Conservation (phyloP, 108 stramenopile species). For the Pseudonitzschia delicatissima region DNA sequence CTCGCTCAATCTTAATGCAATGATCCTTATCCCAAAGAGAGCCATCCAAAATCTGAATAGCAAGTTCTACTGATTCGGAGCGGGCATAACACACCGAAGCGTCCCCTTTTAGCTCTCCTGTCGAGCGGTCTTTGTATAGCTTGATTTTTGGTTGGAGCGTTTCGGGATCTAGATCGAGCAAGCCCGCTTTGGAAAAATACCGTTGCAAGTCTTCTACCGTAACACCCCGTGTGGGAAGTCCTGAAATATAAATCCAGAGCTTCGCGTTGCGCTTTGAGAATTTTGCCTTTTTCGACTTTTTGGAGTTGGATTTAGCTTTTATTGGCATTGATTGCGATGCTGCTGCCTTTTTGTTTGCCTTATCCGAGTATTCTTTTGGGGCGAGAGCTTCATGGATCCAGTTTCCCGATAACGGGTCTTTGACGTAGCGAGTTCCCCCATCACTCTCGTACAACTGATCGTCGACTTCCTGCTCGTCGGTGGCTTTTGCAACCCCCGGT, state of each 20-base stretch:
- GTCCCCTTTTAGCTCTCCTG: slow-evolving; percentile 86
- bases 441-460: slow-evolving; percentile 78
- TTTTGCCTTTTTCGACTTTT: slow-evolving; percentile 78
- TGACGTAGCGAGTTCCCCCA: slow-evolving; percentile 74
- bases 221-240: slow-evolving; percentile 78
- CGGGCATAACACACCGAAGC: slow-evolving; percentile 91
- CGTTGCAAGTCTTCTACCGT: slow-evolving; percentile 68
- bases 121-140: slow-evolving; percentile 56
- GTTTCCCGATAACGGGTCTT: slow-evolving; percentile 53
- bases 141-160: slow-evolving; percentile 90
- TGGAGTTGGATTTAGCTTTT: slow-evolving; percentile 19
- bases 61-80: slow-evolving; percentile 88
- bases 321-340: neutral
- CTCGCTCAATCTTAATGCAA: slow-evolving; percentile 22
- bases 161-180: slow-evolving; percentile 90
- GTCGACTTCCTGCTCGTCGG: slow-evolving; percentile 43
- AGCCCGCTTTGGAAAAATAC: slow-evolving; percentile 85
- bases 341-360: slow-evolving; percentile 13
- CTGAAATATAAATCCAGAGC: slow-evolving; percentile 84
- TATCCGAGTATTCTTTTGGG: slow-evolving; percentile 3
- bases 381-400: slow-evolving; percentile 73
- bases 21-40: slow-evolving; percentile 50
- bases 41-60: slow-evolving; percentile 86
- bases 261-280: slow-evolving; percentile 81
- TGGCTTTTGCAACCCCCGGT: neutral